Evolutionary conservation across 768 basidiomycete species (phyloP).

Genomic region (Tricholomella constricta): DNA sequence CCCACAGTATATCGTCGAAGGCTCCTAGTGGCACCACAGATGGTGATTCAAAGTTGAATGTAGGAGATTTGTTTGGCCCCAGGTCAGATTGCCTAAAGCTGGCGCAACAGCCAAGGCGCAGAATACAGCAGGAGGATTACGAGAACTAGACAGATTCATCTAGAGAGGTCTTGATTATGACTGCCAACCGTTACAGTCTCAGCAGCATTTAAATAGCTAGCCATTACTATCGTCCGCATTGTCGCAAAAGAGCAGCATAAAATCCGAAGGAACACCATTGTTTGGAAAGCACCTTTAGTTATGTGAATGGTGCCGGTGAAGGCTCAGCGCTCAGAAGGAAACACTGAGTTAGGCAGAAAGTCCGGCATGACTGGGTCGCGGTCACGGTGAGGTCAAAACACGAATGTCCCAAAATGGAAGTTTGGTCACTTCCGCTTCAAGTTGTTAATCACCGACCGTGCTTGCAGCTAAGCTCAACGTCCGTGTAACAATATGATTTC

Average conservation of each 20-base stretch:
- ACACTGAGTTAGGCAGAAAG: neutral
- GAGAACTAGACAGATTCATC: slow-evolving; percentile 5
- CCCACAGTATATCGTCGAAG: neutral
- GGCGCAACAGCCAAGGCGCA: slow-evolving; percentile 1
- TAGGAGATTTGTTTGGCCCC: slow-evolving; percentile 57
- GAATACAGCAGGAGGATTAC: slow-evolving; percentile 4
- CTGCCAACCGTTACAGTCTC: neutral
- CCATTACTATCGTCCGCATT: slow-evolving; percentile 1
- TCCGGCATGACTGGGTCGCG: neutral
- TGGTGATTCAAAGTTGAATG: slow-evolving; percentile 62
- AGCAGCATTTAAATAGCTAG: neutral
- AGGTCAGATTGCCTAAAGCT: slow-evolving; percentile 38
- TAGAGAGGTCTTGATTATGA: neutral
- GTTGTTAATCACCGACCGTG: slow-evolving; percentile 10
- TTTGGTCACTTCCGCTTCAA: slow-evolving; percentile 1
- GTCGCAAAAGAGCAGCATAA: slow-evolving; percentile 7
- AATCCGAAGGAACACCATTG: slow-evolving; percentile 5
- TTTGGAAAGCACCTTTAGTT: neutral
- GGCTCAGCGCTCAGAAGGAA: no score
- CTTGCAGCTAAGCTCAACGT: slow-evolving; percentile 2
- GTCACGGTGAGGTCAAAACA: slow-evolving; percentile 1
- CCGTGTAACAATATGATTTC: slow-evolving; percentile 29
- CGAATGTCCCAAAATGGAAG: slow-evolving; percentile 11
- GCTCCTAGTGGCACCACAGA: slow-evolving; percentile 34
- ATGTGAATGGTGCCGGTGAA: slow-evolving; percentile 1